Percentiles rank a stretch among this genome's conserved stretches.
These are phyloP conservation scores for Cercospora nicotianae DNA, from an alignment of 2,329 filamentous ascomycete species.

Conservation along the genomic window DNA sequence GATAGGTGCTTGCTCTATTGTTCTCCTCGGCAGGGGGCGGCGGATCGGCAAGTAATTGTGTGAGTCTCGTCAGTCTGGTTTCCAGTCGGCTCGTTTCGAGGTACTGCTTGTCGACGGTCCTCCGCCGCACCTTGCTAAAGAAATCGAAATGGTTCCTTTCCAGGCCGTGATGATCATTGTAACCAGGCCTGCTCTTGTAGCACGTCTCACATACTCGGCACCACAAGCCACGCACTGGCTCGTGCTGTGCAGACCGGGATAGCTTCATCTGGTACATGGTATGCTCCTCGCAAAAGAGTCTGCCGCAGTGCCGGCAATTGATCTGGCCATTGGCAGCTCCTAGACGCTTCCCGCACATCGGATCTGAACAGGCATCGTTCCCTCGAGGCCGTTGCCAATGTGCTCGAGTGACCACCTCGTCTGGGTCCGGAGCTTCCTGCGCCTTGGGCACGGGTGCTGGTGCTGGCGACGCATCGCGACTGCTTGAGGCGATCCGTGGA, in stretches of 20 bases:
- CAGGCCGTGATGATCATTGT: conserved; percentile 71
- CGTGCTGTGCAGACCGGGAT: conserved; percentile 82
- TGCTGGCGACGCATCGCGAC: conserved; percentile 34
- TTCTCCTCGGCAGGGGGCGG: conserved; percentile 61
- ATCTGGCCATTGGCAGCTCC: conserved; percentile 79
- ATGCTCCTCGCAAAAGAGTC: conserved; percentile 93
- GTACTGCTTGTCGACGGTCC: conserved; percentile 78
- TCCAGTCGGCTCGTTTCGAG: conserved; percentile 87
- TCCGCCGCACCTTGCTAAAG: conserved; percentile 71
- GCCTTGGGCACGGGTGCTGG: conserved; percentile 31
- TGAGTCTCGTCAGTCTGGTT: conserved; percentile 87
- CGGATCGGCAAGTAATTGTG: conserved; percentile 74
- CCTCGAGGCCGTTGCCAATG: conserved; percentile 83
- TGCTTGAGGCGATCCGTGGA: conserved; percentile 28
- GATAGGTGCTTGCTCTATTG: conserved; percentile 49
- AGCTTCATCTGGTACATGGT: conserved; percentile 99
- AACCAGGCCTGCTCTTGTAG: conserved; percentile 93
- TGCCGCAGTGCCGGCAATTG: conserved; percentile 91
- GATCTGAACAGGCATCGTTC: conserved; percentile 82
- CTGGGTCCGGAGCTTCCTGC: conserved; percentile 63
- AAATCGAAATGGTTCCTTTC: conserved; percentile 69
- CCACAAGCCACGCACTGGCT: conserved; percentile 88
- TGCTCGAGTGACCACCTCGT: conserved; percentile 80
- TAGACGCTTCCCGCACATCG: conserved; percentile 75
- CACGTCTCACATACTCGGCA: conserved; percentile 98